A percentile compares a stretch with the other conserved stretches of the same genome.
Conservation (phyloP, 352 stramenopile species). For the Phytophthora pisi region DNA sequence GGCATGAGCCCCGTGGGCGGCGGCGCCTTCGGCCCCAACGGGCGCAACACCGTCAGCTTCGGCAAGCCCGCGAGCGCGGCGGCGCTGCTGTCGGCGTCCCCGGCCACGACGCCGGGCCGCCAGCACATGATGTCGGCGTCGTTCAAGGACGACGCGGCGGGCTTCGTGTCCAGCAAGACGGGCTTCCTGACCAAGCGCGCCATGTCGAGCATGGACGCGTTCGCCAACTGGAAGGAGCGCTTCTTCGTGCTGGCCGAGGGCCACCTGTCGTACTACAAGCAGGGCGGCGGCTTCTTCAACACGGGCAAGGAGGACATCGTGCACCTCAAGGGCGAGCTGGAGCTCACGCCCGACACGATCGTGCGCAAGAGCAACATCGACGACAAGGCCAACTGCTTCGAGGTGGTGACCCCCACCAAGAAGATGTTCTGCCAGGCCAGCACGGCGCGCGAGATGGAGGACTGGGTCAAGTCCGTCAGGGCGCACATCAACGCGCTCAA, state of each 20-base stretch:
- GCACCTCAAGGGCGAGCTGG: slow-evolving; percentile 83
- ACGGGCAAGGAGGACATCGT: slow-evolving; percentile 87
- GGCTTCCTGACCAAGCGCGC: slow-evolving; percentile 86
- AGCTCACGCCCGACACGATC: slow-evolving; percentile 80
- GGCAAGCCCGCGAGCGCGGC: slow-evolving; percentile 34
- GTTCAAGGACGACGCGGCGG: slow-evolving; percentile 38
- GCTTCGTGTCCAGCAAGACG: slow-evolving; percentile 83
- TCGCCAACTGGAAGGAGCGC: slow-evolving; percentile 89
- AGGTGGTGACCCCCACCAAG: slow-evolving; percentile 81
- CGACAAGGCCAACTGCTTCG: slow-evolving; percentile 89
- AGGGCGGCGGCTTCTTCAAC: slow-evolving; percentile 86
- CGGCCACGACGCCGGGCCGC: slow-evolving; percentile 13
- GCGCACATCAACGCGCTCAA: slow-evolving; percentile 81
- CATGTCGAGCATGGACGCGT: slow-evolving; percentile 89
- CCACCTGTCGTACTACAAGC: slow-evolving; percentile 89
- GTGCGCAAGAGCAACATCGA: slow-evolving; percentile 88
- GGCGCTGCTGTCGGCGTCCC: slow-evolving; percentile 18
- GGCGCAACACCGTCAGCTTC: slow-evolving; percentile 65
- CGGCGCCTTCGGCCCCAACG: slow-evolving; percentile 24
- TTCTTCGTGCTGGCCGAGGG: slow-evolving; percentile 88
- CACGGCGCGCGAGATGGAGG: slow-evolving; percentile 83
- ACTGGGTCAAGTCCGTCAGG: slow-evolving; percentile 88
- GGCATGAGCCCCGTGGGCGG: slow-evolving; percentile 52
- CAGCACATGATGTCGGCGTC: not conserved
- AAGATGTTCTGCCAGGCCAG: slow-evolving; percentile 88